Percentiles rank a stretch among this genome's conserved stretches.
phyloP scores from a whole-genome alignment of 2,329 filamentous ascomycete genomes.

The Colletotrichum cuscutae region DNA sequence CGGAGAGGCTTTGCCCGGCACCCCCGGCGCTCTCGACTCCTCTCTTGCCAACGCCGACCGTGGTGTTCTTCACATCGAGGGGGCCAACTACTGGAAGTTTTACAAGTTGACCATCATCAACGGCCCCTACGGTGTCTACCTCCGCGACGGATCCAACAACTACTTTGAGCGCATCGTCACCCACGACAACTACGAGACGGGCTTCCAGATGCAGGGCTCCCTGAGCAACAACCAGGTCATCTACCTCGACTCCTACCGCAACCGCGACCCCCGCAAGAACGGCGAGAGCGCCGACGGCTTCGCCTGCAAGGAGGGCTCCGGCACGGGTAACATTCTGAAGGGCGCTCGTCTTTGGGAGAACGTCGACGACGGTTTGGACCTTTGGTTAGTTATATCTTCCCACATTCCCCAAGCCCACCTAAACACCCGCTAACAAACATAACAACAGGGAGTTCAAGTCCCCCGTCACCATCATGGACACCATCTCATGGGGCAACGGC shows the following conservation, averaged over 20 bases:
- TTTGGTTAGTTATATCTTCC: constrained; percentile 24
- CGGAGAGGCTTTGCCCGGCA: constrained; percentile 52
- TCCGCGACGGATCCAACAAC: constrained; percentile 48
- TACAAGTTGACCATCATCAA: constrained; percentile 51
- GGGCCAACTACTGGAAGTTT: constrained; percentile 48
- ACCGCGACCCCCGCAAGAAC: constrained; percentile 60
- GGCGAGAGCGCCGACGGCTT: constrained; percentile 62
- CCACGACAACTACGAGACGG: constrained; percentile 51
- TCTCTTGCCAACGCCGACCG: constrained; percentile 52
- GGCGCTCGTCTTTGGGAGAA: constrained; percentile 61
- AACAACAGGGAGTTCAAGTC: constrained; percentile 47
- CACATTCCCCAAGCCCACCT: background rate
- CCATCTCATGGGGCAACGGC: constrained; percentile 57
- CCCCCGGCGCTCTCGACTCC: constrained; percentile 52
- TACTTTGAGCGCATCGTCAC: constrained; percentile 49
- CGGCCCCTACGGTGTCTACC: constrained; percentile 50
- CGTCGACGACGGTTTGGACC: constrained; percentile 56
- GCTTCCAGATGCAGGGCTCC: constrained; percentile 48
- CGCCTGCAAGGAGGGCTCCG: constrained; percentile 57
- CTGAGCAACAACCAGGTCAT: constrained; percentile 51
- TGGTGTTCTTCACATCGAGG: constrained; percentile 58
- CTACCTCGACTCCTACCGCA: constrained; percentile 55
- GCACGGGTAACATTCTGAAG: constrained; percentile 55
- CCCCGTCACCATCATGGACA: constrained; percentile 54
- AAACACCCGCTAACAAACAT: background rate